phyloP scores from a whole-genome alignment of 352 stramenopile species.

The Pilasporangium apinafurcum region DNA sequence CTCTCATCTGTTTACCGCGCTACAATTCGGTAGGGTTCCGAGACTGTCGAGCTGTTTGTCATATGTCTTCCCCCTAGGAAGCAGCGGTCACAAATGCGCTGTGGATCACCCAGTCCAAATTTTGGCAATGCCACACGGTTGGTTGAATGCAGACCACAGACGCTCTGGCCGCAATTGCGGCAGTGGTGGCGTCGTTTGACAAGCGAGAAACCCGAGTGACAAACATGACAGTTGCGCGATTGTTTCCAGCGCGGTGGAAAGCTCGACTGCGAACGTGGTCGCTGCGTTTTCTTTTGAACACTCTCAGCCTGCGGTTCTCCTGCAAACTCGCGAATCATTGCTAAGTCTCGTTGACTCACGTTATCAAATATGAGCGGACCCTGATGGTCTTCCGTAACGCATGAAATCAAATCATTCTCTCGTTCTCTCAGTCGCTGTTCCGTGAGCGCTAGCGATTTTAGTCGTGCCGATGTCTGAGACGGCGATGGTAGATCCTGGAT shows the following conservation, averaged over 20 bases:
- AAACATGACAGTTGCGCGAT: slow-evolving; percentile 65
- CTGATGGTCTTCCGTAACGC: slow-evolving; percentile 41
- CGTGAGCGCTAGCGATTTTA: slow-evolving; percentile 44
- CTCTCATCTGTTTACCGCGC: too few species aligned
- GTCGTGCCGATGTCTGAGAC: slow-evolving; percentile 14
- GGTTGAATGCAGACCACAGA: slow-evolving; percentile 67
- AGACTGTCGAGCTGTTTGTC: too few species aligned
- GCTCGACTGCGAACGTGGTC: slow-evolving; percentile 34
- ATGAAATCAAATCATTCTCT: slow-evolving; percentile 57
- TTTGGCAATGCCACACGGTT: slow-evolving; percentile 75
- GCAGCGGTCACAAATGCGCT: slow-evolving; percentile 78
- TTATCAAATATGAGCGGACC: slow-evolving; percentile 16
- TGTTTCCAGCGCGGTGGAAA: slow-evolving; percentile 79
- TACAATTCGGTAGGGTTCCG: too few species aligned
- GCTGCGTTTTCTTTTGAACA: background rate
- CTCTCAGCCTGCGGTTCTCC: background rate
- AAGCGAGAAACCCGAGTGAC: slow-evolving; percentile 44
- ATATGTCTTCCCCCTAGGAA: slow-evolving; percentile 66
- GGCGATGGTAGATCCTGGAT: slow-evolving; percentile 1
- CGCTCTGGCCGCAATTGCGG: slow-evolving; percentile 73
- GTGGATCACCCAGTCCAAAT: slow-evolving; percentile 59
- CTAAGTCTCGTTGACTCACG: too few species aligned
- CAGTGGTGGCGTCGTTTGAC: slow-evolving; percentile 80
- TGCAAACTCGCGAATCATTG: background rate
- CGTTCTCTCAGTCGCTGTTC: slow-evolving; percentile 59